Base-by-base conservation (phyloP, 805 yeast species). In the Isabelozyma pseudorhagii region DNA sequence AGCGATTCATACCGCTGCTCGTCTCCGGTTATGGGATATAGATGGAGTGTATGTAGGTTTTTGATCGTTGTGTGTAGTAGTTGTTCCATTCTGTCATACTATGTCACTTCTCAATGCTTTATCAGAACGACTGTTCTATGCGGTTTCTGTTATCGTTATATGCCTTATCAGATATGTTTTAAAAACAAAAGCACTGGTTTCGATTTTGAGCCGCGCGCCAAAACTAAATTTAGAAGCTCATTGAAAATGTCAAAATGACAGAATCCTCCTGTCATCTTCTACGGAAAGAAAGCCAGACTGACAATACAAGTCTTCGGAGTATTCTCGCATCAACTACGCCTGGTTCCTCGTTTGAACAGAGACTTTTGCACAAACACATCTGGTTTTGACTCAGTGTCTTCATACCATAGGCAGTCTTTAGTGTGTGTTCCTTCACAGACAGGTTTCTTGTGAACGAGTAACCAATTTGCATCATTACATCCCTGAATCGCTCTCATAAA, bases 11-110 rank as follows among this genome's bases (percentile, higher is more conserved):
- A 62, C n/a, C 36, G 49, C 10, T 4, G n/a, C 8, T 50, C 48
- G 21, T 42, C 28, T n/a, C 42, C 53, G 5, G 38, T 38, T 21
- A 25, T 14, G 28, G 47, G 38, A 40, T 42, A 50, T 9, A 46
- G 39, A 45, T 56, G 57, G 13, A 61, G 52, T n/a, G 47, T 18
- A 46, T 56, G 58, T 10, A 62, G 48, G 29, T 57, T 54, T 45
- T 54, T 51, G 38, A 61, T 50, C 6, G 60, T 59, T 14, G 48
- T 49, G 42, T 52, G 58, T 11, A 61, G 57, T 17, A 59, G 50
- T 21, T 50, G 56, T 39, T 56, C 54, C 50, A 59, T 17, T 9
- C 36, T 31, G 36, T 31, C 36, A 31, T 31, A 31, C n/a, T 2
- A 2, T 31, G 10, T 13, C 10, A 31, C 36, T 31, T 8, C 4